Evolutionary conservation across 2,329 filamentous ascomycete genomes (phyloP).

Genomic region (Diatrype stigma): DNA sequence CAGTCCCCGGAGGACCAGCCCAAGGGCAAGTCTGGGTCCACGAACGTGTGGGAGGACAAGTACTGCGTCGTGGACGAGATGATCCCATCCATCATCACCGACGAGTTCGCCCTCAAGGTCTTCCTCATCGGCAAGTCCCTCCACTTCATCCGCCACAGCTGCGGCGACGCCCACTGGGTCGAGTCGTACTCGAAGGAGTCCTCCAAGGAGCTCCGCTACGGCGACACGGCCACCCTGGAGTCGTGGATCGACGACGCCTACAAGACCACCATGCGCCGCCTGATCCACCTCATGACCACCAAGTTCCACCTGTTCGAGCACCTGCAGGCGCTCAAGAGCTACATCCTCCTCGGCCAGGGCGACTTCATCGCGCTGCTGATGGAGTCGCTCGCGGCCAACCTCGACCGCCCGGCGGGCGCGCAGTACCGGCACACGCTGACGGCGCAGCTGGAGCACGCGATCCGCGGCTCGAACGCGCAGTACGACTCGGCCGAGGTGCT

Average conservation of each 20-base stretch:
- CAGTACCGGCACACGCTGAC: conserved; percentile 96
- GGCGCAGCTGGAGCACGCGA: conserved; percentile 95
- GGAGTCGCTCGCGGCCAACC: conserved; percentile 89
- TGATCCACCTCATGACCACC: conserved; percentile 88
- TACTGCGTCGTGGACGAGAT: conserved; percentile 81
- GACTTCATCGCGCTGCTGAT: conserved; percentile 97
- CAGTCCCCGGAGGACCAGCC: conserved; percentile 54
- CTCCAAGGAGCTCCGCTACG: conserved; percentile 87
- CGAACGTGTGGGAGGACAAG: conserved; percentile 97
- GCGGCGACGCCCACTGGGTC: conserved; percentile 90
- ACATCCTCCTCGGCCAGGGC: conserved; percentile 88
- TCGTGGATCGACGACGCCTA: conserved; percentile 95
- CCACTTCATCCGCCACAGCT: conserved; percentile 96
- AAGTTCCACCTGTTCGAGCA: conserved; percentile 97
- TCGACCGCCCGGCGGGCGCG: conserved; percentile 91
- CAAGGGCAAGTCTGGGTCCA: conserved; percentile 58
- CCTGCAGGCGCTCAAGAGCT: conserved; percentile 85
- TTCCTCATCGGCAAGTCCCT: conserved; percentile 97
- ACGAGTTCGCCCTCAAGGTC: conserved; percentile 92
- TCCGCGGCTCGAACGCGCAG: conserved; percentile 94
- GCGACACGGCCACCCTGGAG: conserved; percentile 87
- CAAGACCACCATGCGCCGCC: conserved; percentile 93
- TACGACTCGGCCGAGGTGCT: conserved; percentile 91
- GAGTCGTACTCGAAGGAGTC: conserved; percentile 90
- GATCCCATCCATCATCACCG: conserved; percentile 89